phyloP scores from a whole-genome alignment of 2,329 filamentous ascomycete genomes.

The Botrytis byssoidea region DNA sequence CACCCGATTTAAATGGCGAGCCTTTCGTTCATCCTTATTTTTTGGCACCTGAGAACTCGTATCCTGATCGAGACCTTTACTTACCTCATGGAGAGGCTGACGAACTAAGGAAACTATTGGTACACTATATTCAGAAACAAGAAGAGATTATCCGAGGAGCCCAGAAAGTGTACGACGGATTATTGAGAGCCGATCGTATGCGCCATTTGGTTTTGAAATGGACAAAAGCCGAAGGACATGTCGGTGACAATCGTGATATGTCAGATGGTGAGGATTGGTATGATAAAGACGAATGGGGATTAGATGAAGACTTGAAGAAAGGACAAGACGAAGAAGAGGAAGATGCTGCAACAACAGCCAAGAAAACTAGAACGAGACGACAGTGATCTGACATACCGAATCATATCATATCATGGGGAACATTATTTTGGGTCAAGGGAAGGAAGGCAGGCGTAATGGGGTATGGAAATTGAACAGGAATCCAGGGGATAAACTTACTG shows the following conservation, averaged over 20 bases:
- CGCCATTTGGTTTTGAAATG: slow-evolving; percentile 70
- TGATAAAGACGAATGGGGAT: slow-evolving; percentile 75
- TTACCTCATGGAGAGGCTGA: slow-evolving; percentile 74
- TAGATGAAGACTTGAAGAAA: slow-evolving; percentile 74
- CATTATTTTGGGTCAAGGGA: neutral
- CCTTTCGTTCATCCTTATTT: slow-evolving; percentile 74
- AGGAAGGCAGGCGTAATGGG: slow-evolving; percentile 16
- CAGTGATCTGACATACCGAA: slow-evolving; percentile 29
- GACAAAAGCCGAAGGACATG: slow-evolving; percentile 76
- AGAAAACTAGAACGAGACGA: slow-evolving; percentile 49
- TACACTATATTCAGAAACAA: slow-evolving; percentile 80
- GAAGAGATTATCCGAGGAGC: slow-evolving; percentile 76
- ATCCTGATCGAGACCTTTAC: slow-evolving; percentile 67
- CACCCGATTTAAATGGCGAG: slow-evolving; percentile 48
- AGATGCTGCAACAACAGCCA: slow-evolving; percentile 52
- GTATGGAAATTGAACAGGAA: slow-evolving; percentile 13
- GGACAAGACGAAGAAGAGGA: slow-evolving; percentile 82
- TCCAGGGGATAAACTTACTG: slow-evolving; percentile 2
- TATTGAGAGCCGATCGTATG: slow-evolving; percentile 70
- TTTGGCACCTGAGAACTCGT: slow-evolving; percentile 58
- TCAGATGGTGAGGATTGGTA: slow-evolving; percentile 90
- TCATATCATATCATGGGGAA: neutral
- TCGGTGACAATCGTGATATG: slow-evolving; percentile 64
- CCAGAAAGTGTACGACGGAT: slow-evolving; percentile 64
- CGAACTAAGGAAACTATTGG: slow-evolving; percentile 70